Percentiles rank a stretch among this genome's conserved stretches.
These are phyloP conservation scores for Solanum rostratum DNA, from an alignment of 257 asterid genomes.

Conservation along the genomic window DNA sequence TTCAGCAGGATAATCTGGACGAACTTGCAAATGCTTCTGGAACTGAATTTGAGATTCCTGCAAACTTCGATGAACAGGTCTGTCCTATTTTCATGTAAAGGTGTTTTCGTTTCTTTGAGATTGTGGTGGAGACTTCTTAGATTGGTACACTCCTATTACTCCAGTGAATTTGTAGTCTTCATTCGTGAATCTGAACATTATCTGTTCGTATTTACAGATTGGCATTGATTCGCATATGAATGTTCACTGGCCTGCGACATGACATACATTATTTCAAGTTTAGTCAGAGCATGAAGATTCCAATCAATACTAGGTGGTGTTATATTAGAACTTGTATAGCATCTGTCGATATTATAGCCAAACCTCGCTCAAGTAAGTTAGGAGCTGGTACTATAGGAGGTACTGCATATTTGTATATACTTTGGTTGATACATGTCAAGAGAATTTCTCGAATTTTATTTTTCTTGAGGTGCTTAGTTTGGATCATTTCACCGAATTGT, in stretches of 20 bases:
- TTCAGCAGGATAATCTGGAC: conserved; percentile 21
- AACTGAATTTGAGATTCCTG: conserved; percentile 24
- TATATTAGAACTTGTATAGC: background rate
- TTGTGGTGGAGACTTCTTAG: background rate
- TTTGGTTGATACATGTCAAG: background rate
- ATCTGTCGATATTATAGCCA: background rate
- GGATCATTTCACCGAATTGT: background rate
- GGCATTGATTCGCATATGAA: conserved; percentile 9
- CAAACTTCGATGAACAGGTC: conserved; percentile 22
- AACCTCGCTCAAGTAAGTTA: background rate
- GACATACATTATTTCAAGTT: background rate
- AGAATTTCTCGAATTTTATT: background rate
- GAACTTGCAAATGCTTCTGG: conserved; percentile 20
- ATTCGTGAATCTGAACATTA: background rate
- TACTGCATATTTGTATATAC: background rate
- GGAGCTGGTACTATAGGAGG: background rate
- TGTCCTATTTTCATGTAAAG: conserved; percentile 2
- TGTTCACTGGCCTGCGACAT: conserved; percentile 12
- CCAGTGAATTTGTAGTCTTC: background rate
- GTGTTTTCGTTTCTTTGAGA: background rate
- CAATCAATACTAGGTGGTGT: background rate
- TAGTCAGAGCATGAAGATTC: background rate
- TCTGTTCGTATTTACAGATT: conserved; percentile 2
- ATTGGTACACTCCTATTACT: background rate
- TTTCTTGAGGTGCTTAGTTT: background rate